Percentiles rank a stretch among this genome's conserved stretches.
Conservation (phyloP, 192 early-diverging fungal species). For the Ramicandelaber brevisporus region DNA sequence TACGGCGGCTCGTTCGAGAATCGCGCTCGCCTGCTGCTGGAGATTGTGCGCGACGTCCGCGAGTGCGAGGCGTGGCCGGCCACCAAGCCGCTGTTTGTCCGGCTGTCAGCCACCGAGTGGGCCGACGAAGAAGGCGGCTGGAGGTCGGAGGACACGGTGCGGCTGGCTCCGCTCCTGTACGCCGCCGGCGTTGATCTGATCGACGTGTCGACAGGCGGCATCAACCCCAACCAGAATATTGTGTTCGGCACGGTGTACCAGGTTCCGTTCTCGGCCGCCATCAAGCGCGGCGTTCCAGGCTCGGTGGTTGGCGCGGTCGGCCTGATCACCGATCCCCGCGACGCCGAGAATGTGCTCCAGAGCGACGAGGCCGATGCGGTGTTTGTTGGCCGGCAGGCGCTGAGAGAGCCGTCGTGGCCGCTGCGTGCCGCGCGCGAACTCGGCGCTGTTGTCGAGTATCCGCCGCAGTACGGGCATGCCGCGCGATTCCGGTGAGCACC, state of each 20-base stretch:
- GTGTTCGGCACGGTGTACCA: slow-evolving; percentile 23
- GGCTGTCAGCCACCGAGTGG: slow-evolving; percentile 57
- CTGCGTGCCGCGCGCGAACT: slow-evolving; percentile 35
- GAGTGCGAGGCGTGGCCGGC: slow-evolving; percentile 43
- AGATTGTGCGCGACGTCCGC: slow-evolving; percentile 34
- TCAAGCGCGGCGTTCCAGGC: slow-evolving; percentile 27
- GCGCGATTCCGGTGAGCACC: no score
- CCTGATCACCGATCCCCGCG: slow-evolving; percentile 27
- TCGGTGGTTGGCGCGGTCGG: slow-evolving; percentile 41
- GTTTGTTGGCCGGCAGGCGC: slow-evolving; percentile 35
- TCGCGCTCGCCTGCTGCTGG: slow-evolving; percentile 46
- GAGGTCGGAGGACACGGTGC: slow-evolving; percentile 46
- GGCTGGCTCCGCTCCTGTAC: slow-evolving; percentile 24
- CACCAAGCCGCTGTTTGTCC: slow-evolving; percentile 62
- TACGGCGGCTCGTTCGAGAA: slow-evolving; percentile 86
- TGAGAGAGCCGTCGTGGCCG: slow-evolving; percentile 45
- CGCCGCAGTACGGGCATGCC: slow-evolving; percentile 37
- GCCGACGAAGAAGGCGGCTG: slow-evolving; percentile 29
- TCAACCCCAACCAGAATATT: slow-evolving; percentile 22
- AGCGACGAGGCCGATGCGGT: slow-evolving; percentile 42
- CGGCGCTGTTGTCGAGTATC: slow-evolving; percentile 27
- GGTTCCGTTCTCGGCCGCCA: slow-evolving; percentile 36
- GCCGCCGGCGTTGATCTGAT: slow-evolving; percentile 60
- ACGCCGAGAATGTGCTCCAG: slow-evolving; percentile 43
- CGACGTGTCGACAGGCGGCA: slow-evolving; percentile 59